Base-by-base conservation (phyloP, 805 yeast species). In the Yarrowia yakushimensis region DNA sequence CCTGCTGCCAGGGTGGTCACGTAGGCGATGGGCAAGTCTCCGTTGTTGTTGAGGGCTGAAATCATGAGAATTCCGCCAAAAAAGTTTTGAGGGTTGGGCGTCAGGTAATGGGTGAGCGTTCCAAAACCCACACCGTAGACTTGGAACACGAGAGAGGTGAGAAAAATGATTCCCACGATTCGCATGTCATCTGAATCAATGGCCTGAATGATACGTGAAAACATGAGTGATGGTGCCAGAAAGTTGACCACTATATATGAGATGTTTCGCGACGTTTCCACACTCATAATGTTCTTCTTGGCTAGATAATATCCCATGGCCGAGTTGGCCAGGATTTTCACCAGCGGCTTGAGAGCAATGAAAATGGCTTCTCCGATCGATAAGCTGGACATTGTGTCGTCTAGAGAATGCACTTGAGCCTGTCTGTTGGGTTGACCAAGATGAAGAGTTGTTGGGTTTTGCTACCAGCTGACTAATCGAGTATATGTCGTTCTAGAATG, bases 21-120 rank as follows among this genome's bases (percentile, higher is more conserved):
- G 67, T 90, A 90, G 0, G 96, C 96, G 67, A 90, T 87, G 0
- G 97, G 96, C 63, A 90, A 77, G 74, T 90, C 96, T 15, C 91
- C 83, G 45, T 87, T 84, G 69, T 90, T 90, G 45, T 91, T 92
- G 69, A 89, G 83, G 30, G 87, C 76, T 0, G 93, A 90, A 10
- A 88, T 90, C 28, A 86, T 80, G 7, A 87, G 65, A 18, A 86
- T 70, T 0, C 96, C 96, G 60, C 96, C 94, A 25, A 80, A 75
- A 93, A 96, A 90, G 37, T 81, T 74, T 64, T 79, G 81, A 3
- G 96, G 96, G 5, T 83, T 82, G 5, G 84, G 84, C 2, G 89
- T 79, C 0, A 79, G 67, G 23, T 79, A 66, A 28, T 81, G 76
- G 0, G 79, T 73, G 0, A 82, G 7, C 1, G 78, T 45, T 3